These are phyloP conservation scores for Chlorella vulgaris DNA, from an alignment of 139 green algal species.

Conservation along the genomic window DNA sequence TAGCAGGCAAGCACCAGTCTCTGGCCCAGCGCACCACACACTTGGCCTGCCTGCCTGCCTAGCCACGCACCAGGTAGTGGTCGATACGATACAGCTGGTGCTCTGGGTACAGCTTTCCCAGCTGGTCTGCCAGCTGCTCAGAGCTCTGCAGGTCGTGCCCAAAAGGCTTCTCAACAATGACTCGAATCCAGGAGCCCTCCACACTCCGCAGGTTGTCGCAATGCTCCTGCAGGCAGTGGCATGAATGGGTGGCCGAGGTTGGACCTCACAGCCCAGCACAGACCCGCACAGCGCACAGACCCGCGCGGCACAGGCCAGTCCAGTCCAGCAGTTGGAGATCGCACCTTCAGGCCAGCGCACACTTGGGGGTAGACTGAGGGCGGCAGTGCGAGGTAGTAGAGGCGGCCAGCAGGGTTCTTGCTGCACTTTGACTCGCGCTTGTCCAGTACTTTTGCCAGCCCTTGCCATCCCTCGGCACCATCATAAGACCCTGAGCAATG, in stretches of 20 bases:
- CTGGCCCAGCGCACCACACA: no score
- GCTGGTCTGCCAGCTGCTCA: conserved; percentile 78
- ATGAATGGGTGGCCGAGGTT: neutral
- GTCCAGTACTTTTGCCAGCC: conserved; percentile 49
- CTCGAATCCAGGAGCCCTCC: conserved; percentile 52
- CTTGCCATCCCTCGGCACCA: conserved; percentile 59
- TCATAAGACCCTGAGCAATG: conserved; percentile 59
- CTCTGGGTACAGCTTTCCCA: conserved; percentile 87
- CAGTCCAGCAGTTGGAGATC: no score
- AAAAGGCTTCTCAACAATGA: conserved; percentile 91
- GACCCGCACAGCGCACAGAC: no score
- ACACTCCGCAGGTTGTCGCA: conserved; percentile 21
- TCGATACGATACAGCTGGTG: conserved; percentile 96
- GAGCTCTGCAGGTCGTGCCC: conserved; percentile 80
- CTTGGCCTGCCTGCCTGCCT: no score
- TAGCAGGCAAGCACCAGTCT: no score
- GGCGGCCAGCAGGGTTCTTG: conserved; percentile 55
- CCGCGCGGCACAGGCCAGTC: no score
- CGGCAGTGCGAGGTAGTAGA: conserved; percentile 97
- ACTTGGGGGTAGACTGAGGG: conserved; percentile 94
- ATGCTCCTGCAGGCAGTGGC: conserved; percentile 26
- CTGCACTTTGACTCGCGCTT: conserved; percentile 50
- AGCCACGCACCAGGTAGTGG: conserved; percentile 90
- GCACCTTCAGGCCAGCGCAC: conserved; percentile 40
- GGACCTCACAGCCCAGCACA: no score